These are phyloP conservation scores for Kwoniella shandongensis DNA, from an alignment of 768 basidiomycete genomes.

Conservation along the genomic window DNA sequence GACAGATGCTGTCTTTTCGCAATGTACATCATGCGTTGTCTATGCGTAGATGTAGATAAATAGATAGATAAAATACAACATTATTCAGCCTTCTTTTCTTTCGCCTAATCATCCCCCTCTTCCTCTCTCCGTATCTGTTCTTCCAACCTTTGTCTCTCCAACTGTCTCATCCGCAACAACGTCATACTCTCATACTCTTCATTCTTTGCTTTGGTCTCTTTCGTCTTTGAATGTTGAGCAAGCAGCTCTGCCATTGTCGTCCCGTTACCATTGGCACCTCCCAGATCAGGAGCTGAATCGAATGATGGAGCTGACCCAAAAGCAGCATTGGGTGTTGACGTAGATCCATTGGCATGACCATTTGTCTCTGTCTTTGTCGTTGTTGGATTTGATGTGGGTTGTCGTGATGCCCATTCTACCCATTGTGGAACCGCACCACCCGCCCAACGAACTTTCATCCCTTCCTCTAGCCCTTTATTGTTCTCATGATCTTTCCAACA, in stretches of 20 bases:
- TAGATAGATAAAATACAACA: background rate
- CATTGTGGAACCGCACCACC: constrained; percentile 35
- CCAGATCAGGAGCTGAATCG: constrained; percentile 33
- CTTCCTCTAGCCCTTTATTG: constrained; percentile 25
- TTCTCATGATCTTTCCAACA: constrained; percentile 44
- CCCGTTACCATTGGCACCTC: background rate
- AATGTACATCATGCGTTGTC: no score
- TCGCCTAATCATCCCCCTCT: constrained; percentile 25
- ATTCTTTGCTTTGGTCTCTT: constrained; percentile 12
- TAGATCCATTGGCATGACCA: background rate
- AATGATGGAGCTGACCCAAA: constrained; percentile 18
- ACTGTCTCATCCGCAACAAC: constrained; percentile 48
- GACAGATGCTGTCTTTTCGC: no score
- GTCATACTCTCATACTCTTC: constrained; percentile 50
- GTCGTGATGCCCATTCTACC: constrained; percentile 15
- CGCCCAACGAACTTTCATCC: constrained; percentile 45
- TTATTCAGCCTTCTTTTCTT: background rate
- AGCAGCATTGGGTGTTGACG: background rate
- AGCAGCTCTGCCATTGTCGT: constrained; percentile 37
- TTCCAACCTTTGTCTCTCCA: constrained; percentile 46
- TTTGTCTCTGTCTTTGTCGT: constrained; percentile 5
- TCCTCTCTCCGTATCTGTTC: constrained; percentile 45
- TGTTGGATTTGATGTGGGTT: no score
- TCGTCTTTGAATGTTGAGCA: constrained; percentile 19
- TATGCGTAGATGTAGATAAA: no score